These are phyloP conservation scores for Albophoma yamanashiensis DNA, from an alignment of 2,329 filamentous ascomycete species.

Conservation along the genomic window DNA sequence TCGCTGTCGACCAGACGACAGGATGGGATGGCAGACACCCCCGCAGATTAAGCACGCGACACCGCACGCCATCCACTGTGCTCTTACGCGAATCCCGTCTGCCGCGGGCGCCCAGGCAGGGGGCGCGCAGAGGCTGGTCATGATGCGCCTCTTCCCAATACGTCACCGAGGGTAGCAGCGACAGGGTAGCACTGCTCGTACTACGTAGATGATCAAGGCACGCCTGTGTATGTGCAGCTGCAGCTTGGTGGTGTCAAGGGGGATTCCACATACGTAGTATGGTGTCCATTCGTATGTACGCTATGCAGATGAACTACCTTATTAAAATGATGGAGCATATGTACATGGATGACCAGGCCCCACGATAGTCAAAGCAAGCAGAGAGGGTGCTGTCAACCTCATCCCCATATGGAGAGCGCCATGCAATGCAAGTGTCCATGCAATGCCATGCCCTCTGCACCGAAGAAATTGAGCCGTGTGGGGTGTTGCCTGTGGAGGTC, in stretches of 20 bases:
- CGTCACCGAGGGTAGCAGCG: neutral
- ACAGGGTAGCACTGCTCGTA: neutral
- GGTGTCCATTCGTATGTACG: too few species aligned
- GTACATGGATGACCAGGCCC: neutral
- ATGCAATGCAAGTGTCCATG: neutral
- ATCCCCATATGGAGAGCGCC: neutral
- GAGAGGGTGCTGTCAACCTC: neutral
- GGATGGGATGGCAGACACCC: neutral
- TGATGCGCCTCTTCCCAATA: neutral
- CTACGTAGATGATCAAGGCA: neutral
- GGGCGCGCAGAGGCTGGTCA: neutral
- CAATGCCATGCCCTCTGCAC: neutral
- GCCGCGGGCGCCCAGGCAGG: neutral
- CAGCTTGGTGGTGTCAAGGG: neutral
- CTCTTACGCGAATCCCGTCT: neutral
- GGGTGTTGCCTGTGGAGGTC: neutral
- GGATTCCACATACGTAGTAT: neutral
- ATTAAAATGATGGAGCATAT: neutral
- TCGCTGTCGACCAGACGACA: neutral
- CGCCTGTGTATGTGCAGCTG: too few species aligned
- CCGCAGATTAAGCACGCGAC: neutral
- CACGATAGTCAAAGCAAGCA: neutral
- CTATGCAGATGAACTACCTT: neutral
- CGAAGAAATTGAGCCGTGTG: neutral
- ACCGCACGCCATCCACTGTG: neutral